These are phyloP conservation scores for Periglandula ipomoeae DNA, from an alignment of 2,329 filamentous ascomycete genomes.

Conservation along the genomic window DNA sequence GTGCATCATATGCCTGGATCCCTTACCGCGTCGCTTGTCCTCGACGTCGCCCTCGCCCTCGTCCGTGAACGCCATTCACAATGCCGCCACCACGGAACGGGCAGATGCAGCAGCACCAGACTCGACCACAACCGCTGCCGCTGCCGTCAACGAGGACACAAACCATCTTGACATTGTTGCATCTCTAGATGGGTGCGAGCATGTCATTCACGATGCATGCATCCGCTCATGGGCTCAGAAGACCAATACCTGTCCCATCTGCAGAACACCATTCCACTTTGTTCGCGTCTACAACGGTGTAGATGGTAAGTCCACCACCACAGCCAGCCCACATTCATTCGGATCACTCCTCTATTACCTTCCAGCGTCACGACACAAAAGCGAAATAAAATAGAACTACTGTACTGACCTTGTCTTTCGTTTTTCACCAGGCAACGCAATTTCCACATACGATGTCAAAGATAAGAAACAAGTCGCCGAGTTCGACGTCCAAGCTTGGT, in stretches of 20 bases:
- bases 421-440: constrained; percentile 36
- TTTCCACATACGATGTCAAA: constrained; percentile 57
- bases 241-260: constrained; percentile 97
- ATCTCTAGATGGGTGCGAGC: constrained; percentile 67
- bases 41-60: constrained; percentile 1
- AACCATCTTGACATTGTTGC: constrained; percentile 41
- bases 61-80: constrained; percentile 11
- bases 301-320: constrained; percentile 54
- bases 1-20: constrained; percentile 62
- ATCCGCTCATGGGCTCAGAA: constrained; percentile 91
- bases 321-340: constrained; percentile 6
- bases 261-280: constrained; percentile 80
- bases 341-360: too few relatives aligned
- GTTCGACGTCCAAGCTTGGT: constrained; percentile 67
- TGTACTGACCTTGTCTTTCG: neutral
- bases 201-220: constrained; percentile 87
- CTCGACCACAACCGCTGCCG: constrained; percentile 9
- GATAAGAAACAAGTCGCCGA: constrained; percentile 87
- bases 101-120: constrained; percentile 12
- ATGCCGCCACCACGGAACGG: neutral
- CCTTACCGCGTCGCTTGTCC: constrained; percentile 33
- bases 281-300: constrained; percentile 75
- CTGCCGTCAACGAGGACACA: constrained; percentile 17
- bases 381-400: neutral
- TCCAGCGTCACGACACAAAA: too few relatives aligned